A percentile compares a stretch with the other conserved stretches of the same genome.
Conservation (phyloP, 1,284 basidiomycete genomes). For the Sanghuangporus baumii region DNA sequence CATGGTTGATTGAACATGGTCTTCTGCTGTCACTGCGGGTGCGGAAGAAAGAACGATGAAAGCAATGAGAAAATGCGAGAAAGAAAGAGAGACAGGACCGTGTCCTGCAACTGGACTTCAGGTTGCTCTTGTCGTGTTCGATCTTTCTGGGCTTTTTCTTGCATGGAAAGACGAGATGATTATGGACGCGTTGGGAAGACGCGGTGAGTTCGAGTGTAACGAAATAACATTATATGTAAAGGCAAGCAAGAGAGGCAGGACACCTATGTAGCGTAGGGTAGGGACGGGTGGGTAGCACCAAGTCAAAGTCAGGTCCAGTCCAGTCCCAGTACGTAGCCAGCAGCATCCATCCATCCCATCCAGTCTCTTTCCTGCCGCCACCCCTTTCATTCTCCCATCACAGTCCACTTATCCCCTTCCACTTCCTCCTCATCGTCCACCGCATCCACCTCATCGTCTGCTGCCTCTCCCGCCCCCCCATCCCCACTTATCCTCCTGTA, state of each 20-base stretch:
- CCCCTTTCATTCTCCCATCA: slow-evolving; percentile 4
- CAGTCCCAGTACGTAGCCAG: too few relatives aligned
- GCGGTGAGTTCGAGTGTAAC: not conserved
- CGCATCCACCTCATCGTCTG: slow-evolving; percentile 7
- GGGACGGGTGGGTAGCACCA: not conserved
- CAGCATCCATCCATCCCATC: not conserved
- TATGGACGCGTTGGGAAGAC: not conserved
- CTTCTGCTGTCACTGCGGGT: not conserved
- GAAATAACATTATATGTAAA: not conserved
- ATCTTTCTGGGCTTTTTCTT: not conserved
- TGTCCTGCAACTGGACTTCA: not conserved
- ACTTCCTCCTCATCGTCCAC: slow-evolving; percentile 5
- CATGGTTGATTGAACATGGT: not conserved
- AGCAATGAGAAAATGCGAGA: not conserved
- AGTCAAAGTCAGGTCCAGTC: too few relatives aligned
- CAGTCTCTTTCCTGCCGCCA: not conserved
- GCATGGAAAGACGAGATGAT: not conserved
- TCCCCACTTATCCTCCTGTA: not conserved
- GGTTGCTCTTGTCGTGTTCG: not conserved
- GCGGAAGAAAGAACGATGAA: too few relatives aligned
- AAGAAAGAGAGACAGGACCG: not conserved
- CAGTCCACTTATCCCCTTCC: slow-evolving; percentile 14
- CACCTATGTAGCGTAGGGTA: too few relatives aligned
- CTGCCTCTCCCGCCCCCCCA: slow-evolving; percentile 15
- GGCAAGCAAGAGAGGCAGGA: too few relatives aligned